Evolutionary conservation across 257 asterid species (phyloP).

Genomic region (Lavandula angustifolia): DNA sequence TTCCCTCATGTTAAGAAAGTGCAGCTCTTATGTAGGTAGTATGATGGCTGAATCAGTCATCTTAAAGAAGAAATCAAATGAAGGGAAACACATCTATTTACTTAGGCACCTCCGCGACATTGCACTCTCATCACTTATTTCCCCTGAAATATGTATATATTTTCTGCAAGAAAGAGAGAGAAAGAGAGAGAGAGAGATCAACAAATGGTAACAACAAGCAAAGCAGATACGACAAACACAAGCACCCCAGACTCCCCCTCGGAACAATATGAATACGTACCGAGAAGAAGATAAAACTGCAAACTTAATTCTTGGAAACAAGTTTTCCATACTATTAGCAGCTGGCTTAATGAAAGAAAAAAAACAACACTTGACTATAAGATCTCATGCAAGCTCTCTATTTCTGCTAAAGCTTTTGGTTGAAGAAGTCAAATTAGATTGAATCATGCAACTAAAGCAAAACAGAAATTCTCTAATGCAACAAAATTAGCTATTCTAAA

Average conservation of each 20-base stretch:
- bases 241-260: neutral
- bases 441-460: neutral
- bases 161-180: slow-evolving; percentile 58
- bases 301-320: neutral
- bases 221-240: neutral
- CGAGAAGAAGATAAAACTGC: neutral
- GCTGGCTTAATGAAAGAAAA: slow-evolving; percentile 1
- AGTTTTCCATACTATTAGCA: neutral
- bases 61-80: slow-evolving; percentile 17
- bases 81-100: slow-evolving; percentile 30
- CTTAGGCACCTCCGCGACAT: slow-evolving; percentile 31
- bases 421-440: neutral
- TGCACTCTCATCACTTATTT: slow-evolving; percentile 47
- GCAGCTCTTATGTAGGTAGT: neutral
- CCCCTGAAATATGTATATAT: slow-evolving; percentile 86
- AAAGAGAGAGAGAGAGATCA: neutral
- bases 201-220: neutral
- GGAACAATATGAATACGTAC: neutral
- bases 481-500: no score
- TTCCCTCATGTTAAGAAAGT: slow-evolving; percentile 14
- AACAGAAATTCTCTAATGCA: no score
- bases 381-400: slow-evolving; percentile 7
- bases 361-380: neutral
- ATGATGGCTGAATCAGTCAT: slow-evolving; percentile 29
- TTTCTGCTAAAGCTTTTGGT: slow-evolving; percentile 12